phyloP scores from a whole-genome alignment of 2,329 filamentous ascomycete species.

The Aspergillus fischeri region DNA sequence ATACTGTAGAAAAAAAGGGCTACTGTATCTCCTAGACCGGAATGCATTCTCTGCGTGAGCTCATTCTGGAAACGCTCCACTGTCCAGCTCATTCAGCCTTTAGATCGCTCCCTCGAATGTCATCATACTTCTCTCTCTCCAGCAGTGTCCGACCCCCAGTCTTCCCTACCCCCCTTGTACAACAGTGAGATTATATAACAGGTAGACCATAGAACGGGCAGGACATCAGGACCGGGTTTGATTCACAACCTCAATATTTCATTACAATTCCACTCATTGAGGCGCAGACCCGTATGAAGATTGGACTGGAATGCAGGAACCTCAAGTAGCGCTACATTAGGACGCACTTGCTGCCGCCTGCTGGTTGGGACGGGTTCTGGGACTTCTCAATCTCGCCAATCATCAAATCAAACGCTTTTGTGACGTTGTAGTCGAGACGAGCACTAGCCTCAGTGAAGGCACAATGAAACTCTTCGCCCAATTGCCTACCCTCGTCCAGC shows the following conservation, averaged over 20 bases:
- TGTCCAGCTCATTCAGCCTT: too few relatives aligned
- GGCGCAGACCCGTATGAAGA: neutral
- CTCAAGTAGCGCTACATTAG: conserved; percentile 66
- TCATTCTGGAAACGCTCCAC: too few relatives aligned
- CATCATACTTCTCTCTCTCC: too few relatives aligned
- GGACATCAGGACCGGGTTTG: neutral
- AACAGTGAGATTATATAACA: neutral
- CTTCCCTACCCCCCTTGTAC: neutral
- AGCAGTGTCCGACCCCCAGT: too few relatives aligned
- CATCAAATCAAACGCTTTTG: conserved; percentile 87
- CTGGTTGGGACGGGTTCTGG: conserved; percentile 81
- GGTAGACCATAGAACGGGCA: neutral
- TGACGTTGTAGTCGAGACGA: conserved; percentile 89
- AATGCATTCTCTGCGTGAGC: too few relatives aligned
- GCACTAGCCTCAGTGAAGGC: conserved; percentile 94
- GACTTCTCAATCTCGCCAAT: conserved; percentile 93
- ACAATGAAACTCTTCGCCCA: conserved; percentile 83
- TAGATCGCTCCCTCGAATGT: too few relatives aligned
- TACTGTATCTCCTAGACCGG: too few relatives aligned
- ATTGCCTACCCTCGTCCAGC: conserved; percentile 75
- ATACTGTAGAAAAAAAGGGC: too few relatives aligned
- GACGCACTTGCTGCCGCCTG: conserved; percentile 73
- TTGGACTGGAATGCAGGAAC: neutral
- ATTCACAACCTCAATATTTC: neutral
- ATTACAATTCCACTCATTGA: neutral